Base-by-base conservation (phyloP, 257 asterid species). In the Pogostemon cablin region DNA sequence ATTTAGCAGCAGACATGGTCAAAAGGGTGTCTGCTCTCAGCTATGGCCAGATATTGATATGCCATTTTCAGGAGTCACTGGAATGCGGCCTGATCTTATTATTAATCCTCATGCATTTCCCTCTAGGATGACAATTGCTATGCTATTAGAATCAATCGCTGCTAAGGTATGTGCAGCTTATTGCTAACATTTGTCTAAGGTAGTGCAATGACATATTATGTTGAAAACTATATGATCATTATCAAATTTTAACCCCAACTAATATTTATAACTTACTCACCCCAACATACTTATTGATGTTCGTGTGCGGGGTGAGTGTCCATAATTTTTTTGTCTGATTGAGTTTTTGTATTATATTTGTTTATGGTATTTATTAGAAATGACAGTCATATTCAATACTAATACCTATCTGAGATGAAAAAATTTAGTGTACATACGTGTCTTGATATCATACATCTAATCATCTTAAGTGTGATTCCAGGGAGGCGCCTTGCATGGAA, bases 11-110 rank as follows among this genome's bases (percentile, higher is more conserved):
- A 84, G 99, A 37, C 99, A 95, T 76, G 99, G 99, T 55, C 99
- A 95, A 75, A 95, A 95, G 85, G 99, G 99, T 81, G 99, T 95
- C 62, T 95, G 99, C 85, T 95, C 99, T 68, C 99, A 91, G 85
- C 86, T 91, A 56, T 95, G 98, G 96, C 83, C 88, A 72, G 99
- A 91, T 68, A 74, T 71, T 44, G 99, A 95, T 85, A 91, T 95
- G 98, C 99, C 99, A 35, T 95, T 89, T 82, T 87, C 95, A 37
- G 98, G 85, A 70, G 78, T 69, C 58, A 85, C 97, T 40, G 99
- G 99, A 62, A 95, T 95, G 96, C 79, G 95, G 60, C 99, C 99
- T 41, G 99, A 95, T 85, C 99, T 95, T 74, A 91, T 95, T 46
- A 95, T 95, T 74, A 95, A 95, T 72, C 99, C 99, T 42, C 99